Evolutionary conservation across 1,284 basidiomycete genomes (phyloP), one percentile per base, ranked within the genome.

Genomic region (Microbotryum intermedium): DNA sequence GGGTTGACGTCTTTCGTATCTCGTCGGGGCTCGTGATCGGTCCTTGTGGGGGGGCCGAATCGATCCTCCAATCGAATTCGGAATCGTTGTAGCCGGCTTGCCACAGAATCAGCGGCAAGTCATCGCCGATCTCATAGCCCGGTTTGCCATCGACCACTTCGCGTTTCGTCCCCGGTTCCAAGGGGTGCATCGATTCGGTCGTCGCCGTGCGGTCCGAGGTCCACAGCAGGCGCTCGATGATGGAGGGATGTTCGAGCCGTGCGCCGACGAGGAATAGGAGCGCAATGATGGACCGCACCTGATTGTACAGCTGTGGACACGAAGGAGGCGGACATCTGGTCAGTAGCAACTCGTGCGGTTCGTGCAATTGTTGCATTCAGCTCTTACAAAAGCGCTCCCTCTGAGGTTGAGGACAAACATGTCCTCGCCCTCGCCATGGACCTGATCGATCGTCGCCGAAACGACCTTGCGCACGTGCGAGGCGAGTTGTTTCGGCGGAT

Each of bases 271-370:
- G 83, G 75, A 98, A 89, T 18, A 98, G 80, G 51, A 95, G 75
- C 2, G 90, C 88, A 82, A 97, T 88, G 74, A 97, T 97, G 73
- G 97, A 90, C 47, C 94, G 82, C 13, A 98, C 95, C 79, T 97
- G 94, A 75, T 99, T 91, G 76, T 95, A 98, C 47, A 98, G 78
- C 66, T 67, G 49, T n/a, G 74, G 97, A 97, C 34, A 39, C 1
- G 34, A 16, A 16, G 13, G 18, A 16, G 34, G 34, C 0, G 92
- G 93, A 0, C 81, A 86, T 1, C 93, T 93, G 46, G 87, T 78
- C 43, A 97, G 46, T 6, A 48, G 13, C 43, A 48, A 11, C 16
- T 21, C 13, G 46, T 21, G 23, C 10, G 45, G 58, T 11, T 20
- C 16, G 39, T 57, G 51, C 20, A 56, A 51, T 3, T 21, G 29